Conservation (phyloP, 805 yeast species). For the Candida chilensis region DNA sequence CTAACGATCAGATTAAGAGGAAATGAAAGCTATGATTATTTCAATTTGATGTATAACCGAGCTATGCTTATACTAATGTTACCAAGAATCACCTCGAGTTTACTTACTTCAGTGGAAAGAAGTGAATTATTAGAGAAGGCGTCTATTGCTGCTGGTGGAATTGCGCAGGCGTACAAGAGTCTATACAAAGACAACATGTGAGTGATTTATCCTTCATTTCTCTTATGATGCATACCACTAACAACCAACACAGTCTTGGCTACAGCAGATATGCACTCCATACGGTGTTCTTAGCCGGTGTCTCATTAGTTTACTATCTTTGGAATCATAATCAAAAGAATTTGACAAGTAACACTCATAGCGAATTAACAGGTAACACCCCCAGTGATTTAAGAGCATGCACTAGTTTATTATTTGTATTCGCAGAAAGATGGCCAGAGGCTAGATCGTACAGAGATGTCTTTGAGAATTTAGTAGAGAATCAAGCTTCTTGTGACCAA, state of each 20-base stretch:
- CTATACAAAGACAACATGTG: slow-evolving; percentile 9
- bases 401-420: slow-evolving; percentile 12
- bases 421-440: slow-evolving; percentile 14
- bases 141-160: slow-evolving; percentile 10
- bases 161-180: slow-evolving; percentile 7
- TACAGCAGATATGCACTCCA: slow-evolving; percentile 11
- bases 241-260: too few relatives aligned
- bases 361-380: too few relatives aligned
- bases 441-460: slow-evolving; percentile 12
- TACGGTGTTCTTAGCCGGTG: slow-evolving; percentile 12
- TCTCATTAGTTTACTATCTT: slow-evolving; percentile 12
- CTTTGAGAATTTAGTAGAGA: slow-evolving; percentile 12
- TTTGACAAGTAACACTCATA: too few relatives aligned
- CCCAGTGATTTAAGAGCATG: slow-evolving; percentile 15
- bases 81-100: slow-evolving; percentile 8
- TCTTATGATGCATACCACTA: too few relatives aligned
- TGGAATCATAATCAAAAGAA: slow-evolving; percentile 11
- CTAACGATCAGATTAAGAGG: too few relatives aligned
- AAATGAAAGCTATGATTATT: slow-evolving; percentile 8
- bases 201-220: too few relatives aligned
- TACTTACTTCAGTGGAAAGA: too few relatives aligned
- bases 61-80: slow-evolving; percentile 6
- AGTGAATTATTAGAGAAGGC: slow-evolving; percentile 9
- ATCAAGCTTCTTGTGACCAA: slow-evolving; percentile 3
- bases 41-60: slow-evolving; percentile 8